A percentile compares a stretch with the other conserved stretches of the same genome.
Conservation (phyloP, 2,329 filamentous ascomycete genomes). For the Alternaria arborescens region DNA sequence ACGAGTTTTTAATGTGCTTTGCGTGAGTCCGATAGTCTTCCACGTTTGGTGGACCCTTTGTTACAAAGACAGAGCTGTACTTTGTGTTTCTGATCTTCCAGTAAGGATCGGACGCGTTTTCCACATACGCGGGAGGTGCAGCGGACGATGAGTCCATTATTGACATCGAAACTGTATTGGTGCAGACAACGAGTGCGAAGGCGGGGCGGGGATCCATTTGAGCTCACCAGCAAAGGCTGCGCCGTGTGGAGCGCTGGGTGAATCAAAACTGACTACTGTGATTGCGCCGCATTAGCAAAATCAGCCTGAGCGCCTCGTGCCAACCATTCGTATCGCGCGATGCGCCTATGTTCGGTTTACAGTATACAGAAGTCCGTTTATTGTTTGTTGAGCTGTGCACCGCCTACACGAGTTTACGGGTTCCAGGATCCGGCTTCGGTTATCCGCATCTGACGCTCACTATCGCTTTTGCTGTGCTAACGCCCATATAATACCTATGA, state of each 20-base stretch:
- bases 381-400: slow-evolving; percentile 1
- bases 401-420: not conserved
- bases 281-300: not conserved
- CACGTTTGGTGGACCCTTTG: not conserved
- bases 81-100: slow-evolving; percentile 1
- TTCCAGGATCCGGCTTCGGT: not conserved
- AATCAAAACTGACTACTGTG: not conserved
- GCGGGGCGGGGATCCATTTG: not conserved
- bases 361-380: not conserved
- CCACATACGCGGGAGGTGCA: not conserved
- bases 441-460: not conserved
- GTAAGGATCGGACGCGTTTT: not conserved
- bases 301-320: not conserved
- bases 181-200: not conserved
- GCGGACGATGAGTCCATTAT: not conserved
- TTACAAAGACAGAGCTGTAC: slow-evolving; percentile 1
- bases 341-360: not conserved
- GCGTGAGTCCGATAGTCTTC: not conserved
- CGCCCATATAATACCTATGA: not conserved
- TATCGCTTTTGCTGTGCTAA: not conserved
- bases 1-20: not conserved
- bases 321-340: not conserved
- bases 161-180: not conserved
- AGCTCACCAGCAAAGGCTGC: not conserved
- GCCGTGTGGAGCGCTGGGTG: not conserved